Evolutionary conservation across 495 filamentous ascomycete species (phyloP), one percentile per base, ranked within the genome.

Genomic region (Usnea hakonensis): DNA sequence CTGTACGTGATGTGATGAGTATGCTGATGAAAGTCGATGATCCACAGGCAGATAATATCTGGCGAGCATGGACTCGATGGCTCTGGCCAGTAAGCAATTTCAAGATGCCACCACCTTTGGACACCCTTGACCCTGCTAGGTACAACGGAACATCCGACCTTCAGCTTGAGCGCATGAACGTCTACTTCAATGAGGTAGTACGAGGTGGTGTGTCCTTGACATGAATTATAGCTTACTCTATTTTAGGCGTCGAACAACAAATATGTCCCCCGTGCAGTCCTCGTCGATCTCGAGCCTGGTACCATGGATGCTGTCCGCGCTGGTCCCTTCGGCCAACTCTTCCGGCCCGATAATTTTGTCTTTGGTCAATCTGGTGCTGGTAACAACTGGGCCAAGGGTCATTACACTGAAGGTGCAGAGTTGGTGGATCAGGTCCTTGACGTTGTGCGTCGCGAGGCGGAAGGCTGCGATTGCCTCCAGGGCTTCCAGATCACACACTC

Each of bases 401-500:
- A 99, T 79, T 99, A 99, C 86, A 99, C 94, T 63, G 94, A 99
- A 83, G 94, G 94, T 84, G 94, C 94, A 71, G 94, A 99, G 83
- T 85, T 99, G 67, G 94, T 99, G 58, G 94, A 99, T 81, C 84
- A 96, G 70, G 94, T 99, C 65, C 83, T 99, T 70, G 94, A 99
- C 79, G 94, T 99, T 67, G 93, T 99, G 69, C 94, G 94, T 75
- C 95, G 94, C 72, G 94, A 99, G 83, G 94, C 95, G 68, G 94
- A 99, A 79, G 92, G 86, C 71, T 97, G 94, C 77, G 94, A 99
- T 85, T 99, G 94, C 83, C 90, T 99, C 68, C 94, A 99, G 82
- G 94, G 94, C 78, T 99, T 99, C 87, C 94, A 99, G 85, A 97
- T 99, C 82, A 99, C 94, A 74, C 94, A 99, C 87, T 99, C 94